Evolutionary conservation across 352 stramenopile species (phyloP).

Genomic region (Elongisporangium undulatum): DNA sequence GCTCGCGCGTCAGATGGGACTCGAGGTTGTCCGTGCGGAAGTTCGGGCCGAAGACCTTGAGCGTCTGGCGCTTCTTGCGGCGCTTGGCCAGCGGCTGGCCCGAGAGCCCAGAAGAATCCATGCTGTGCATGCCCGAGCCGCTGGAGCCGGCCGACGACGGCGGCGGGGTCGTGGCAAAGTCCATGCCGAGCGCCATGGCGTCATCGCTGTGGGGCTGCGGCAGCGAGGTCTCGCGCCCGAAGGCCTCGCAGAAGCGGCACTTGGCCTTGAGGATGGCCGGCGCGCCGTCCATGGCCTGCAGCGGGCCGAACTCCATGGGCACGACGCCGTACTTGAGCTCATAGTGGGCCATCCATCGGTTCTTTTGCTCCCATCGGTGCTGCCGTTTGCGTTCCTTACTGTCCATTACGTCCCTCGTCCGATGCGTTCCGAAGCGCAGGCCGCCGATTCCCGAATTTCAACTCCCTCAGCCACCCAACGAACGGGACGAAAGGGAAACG

Average conservation of each 20-base stretch:
- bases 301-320: conserved; percentile 32
- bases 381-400: conserved; percentile 49
- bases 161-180: neutral
- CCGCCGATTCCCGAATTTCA: neutral
- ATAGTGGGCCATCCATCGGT: conserved; percentile 58
- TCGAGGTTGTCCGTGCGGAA: conserved; percentile 59
- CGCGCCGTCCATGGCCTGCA: conserved; percentile 4
- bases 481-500: neutral
- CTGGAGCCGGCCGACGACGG: conserved; percentile 6
- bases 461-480: neutral
- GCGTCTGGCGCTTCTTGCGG: conserved; percentile 53
- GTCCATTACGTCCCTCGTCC: neutral
- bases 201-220: neutral
- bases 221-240: conserved; percentile 27
- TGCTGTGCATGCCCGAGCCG: conserved; percentile 6
- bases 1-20: conserved; percentile 44
- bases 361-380: conserved; percentile 61
- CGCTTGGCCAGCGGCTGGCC: conserved; percentile 22
- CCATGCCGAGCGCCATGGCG: neutral
- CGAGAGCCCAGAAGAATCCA: neutral
- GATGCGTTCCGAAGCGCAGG: neutral
- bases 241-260: conserved; percentile 58
- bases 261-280: conserved; percentile 43
- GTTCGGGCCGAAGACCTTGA: conserved; percentile 54
- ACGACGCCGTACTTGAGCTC: conserved; percentile 58